phyloP scores from a whole-genome alignment of 495 filamentous ascomycete genomes.

The Penicillium samsonianum region DNA sequence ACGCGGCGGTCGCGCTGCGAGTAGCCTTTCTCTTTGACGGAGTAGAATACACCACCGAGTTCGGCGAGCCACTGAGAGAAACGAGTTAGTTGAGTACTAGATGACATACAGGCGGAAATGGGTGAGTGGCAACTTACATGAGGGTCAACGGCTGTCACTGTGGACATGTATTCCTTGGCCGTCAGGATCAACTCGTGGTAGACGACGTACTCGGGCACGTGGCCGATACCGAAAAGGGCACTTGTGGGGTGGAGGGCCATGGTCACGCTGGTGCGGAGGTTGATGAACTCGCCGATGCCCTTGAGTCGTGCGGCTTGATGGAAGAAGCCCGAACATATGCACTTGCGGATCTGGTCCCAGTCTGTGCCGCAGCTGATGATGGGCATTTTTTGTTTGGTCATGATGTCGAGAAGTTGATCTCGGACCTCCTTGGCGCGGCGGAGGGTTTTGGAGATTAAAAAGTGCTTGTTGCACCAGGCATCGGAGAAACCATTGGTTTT shows the following conservation, averaged over 20 bases:
- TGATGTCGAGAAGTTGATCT: slow-evolving; percentile 91
- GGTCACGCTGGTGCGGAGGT: slow-evolving; percentile 89
- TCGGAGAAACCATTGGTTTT: slow-evolving; percentile 87
- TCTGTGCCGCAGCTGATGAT: slow-evolving; percentile 90
- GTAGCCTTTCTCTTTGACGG: slow-evolving; percentile 96
- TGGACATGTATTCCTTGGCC: slow-evolving; percentile 97
- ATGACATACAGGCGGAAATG: not conserved
- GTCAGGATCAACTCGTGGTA: slow-evolving; percentile 99
- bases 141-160: slow-evolving; percentile 93
- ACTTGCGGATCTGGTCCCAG: slow-evolving; percentile 94
- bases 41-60: slow-evolving; percentile 98
- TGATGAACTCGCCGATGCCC: slow-evolving; percentile 96
- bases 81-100: slow-evolving; percentile 16
- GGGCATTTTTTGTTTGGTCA: slow-evolving; percentile 89
- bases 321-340: slow-evolving; percentile 97
- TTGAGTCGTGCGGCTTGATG: slow-evolving; percentile 98
- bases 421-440: slow-evolving; percentile 90
- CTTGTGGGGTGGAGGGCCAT: slow-evolving; percentile 93
- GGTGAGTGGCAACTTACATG: slow-evolving; percentile 52
- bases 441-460: slow-evolving; percentile 88
- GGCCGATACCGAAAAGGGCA: slow-evolving; percentile 87
- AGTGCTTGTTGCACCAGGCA: slow-evolving; percentile 88
- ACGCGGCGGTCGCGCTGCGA: slow-evolving; percentile 84
- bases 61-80: slow-evolving; percentile 83
- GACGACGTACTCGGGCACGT: slow-evolving; percentile 94